Percentiles rank a stretch among this genome's conserved stretches.
These are phyloP conservation scores for Casuarina glauca DNA, from an alignment of 306 rosid species.

Conservation along the genomic window DNA sequence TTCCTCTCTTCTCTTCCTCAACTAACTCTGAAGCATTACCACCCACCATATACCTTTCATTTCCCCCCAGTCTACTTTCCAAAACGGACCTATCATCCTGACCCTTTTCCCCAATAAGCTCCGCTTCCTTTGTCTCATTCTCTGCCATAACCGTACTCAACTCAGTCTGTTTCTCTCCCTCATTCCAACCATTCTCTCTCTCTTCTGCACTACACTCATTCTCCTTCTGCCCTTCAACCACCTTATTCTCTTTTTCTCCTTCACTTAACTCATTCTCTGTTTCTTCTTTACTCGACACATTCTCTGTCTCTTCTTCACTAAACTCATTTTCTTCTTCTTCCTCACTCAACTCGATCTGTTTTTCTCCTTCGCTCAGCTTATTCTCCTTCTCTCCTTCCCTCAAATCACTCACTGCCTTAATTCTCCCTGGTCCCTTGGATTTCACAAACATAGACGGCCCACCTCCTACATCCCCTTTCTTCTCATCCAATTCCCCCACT, in stretches of 20 bases:
- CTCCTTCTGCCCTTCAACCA: constrained; percentile 32
- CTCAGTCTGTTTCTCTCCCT: constrained; percentile 8
- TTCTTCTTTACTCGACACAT: constrained; percentile 29
- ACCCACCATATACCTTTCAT: constrained; percentile 33
- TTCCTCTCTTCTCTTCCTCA: constrained; percentile 39
- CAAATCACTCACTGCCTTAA: constrained; percentile 42
- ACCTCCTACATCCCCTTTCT: constrained; percentile 43
- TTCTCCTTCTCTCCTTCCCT: constrained; percentile 37
- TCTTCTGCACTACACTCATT: constrained; percentile 17
- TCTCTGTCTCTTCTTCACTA: constrained; percentile 11
- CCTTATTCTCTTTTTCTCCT: constrained; percentile 1
- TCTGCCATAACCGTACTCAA: constrained; percentile 14
- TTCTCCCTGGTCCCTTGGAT: constrained; percentile 61
- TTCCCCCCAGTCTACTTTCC: constrained; percentile 24
- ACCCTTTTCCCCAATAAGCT: constrained; percentile 20
- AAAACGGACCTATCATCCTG: constrained; percentile 30
- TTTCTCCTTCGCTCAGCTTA: constrained; percentile 15
- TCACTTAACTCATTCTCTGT: constrained; percentile 29
- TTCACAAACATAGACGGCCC: constrained; percentile 19
- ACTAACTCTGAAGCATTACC: constrained; percentile 13
- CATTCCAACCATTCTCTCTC: background rate
- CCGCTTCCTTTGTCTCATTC: constrained; percentile 44
- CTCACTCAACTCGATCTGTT: constrained; percentile 31
- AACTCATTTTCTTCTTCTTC: constrained; percentile 35
- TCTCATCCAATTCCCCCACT: constrained; percentile 33